Base-by-base conservation (phyloP, 2,329 filamentous ascomycete genomes). In the Arthrobotrys musiformis region DNA sequence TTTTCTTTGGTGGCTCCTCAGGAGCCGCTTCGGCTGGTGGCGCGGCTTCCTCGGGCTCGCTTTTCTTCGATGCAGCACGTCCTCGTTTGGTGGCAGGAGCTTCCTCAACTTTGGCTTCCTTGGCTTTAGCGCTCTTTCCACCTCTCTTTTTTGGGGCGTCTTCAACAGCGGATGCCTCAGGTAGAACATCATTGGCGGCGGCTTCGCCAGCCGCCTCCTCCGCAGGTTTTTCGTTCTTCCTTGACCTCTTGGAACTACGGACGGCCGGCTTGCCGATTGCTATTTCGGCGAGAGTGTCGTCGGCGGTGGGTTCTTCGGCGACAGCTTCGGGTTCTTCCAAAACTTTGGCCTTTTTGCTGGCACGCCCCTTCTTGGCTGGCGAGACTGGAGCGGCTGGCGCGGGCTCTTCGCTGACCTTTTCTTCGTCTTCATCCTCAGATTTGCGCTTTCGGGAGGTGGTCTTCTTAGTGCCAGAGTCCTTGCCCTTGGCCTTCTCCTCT, bases 251-350 rank as follows among this genome's bases (percentile, higher is more conserved):
- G 4, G 48, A 26, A 4, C 66, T 66, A 28, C 73, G 73, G 26
- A 33, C 72, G 6, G 35, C 50, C 6, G 73, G 73, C 60, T 70
- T 77, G 58, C 58, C 28, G 8, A 70, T 77, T 28, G 66, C 73
- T 67, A 77, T 77, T 44, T 66, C 66, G 4, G 30, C 73, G 35
- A 77, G 73, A 4, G 73, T 77, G 42, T 77, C 73, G 19, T 77
- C 73, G 30, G 64, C 64, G 1, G 46, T 54, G 11, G 54, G 42
- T 24, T 54, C 73, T 37, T 66, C 60, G 9, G 33, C 22, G 33
- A 56, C 40, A 1, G 58, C 28, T n/a, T 76, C 58, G 42, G 60
- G 50, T 15, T 76, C 72, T 22, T 76, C 72, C 7, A 60, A 52
- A 15, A 66, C 60, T 37, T 76, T 76, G 9, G 72, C 30, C 24